Conservation (phyloP, 371 early-diverging fungal genomes). For the Mucor saturninus region DNA sequence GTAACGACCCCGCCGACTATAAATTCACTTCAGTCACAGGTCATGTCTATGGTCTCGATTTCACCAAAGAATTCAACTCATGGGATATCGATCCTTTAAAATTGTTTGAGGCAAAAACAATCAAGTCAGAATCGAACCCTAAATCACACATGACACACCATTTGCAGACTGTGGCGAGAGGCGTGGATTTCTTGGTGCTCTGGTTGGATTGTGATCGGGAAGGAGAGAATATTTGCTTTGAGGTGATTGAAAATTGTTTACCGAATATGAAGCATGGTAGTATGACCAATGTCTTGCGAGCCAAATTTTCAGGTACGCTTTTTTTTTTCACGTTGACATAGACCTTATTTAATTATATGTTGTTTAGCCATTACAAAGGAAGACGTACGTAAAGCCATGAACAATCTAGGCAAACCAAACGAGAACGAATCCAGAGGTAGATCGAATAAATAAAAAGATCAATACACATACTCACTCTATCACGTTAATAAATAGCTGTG, state of each 20-base stretch:
- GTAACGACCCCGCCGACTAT: constrained; percentile 41
- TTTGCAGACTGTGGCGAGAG: constrained; percentile 47
- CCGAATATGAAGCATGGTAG: constrained; percentile 40
- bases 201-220: constrained; percentile 84
- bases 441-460: neutral
- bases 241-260: constrained; percentile 56
- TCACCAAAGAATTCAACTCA: constrained; percentile 53
- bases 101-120: constrained; percentile 48
- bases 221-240: constrained; percentile 77
- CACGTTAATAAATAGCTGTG: constrained; percentile 49
- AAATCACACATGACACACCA: constrained; percentile 55
- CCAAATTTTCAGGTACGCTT: constrained; percentile 59
- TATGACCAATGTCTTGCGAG: constrained; percentile 49
- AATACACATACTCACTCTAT: neutral
- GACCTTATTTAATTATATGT: neutral
- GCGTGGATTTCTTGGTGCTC: constrained; percentile 59
- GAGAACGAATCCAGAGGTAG: constrained; percentile 57
- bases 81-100: constrained; percentile 54
- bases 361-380: constrained; percentile 53
- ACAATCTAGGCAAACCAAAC: constrained; percentile 60
- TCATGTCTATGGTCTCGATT: constrained; percentile 51
- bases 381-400: constrained; percentile 62
- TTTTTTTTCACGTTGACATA: neutral
- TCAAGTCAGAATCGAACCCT: constrained; percentile 52
- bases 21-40: constrained; percentile 57